These are phyloP conservation scores for Pezizomycotina sp. DNA, from an alignment of 2,329 filamentous ascomycete species.

Conservation along the genomic window DNA sequence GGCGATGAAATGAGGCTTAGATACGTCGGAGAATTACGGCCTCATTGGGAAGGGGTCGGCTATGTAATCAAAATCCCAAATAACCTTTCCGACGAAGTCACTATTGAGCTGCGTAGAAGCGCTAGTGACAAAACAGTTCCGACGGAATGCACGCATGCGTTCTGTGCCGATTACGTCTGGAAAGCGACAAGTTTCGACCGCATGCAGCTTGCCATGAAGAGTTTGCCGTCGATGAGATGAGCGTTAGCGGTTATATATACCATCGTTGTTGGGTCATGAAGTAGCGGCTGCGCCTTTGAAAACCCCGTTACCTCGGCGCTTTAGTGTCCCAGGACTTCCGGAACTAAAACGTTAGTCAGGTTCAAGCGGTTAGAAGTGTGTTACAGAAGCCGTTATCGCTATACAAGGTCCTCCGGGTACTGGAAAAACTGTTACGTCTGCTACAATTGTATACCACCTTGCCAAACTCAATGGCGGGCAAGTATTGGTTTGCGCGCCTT, in stretches of 20 bases:
- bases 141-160: slow-evolving; percentile 91
- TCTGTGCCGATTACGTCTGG: slow-evolving; percentile 98
- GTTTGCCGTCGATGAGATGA: slow-evolving; percentile 92
- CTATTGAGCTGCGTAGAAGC: slow-evolving; percentile 80
- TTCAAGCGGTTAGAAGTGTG: slow-evolving; percentile 89
- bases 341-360: slow-evolving; percentile 91
- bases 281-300: slow-evolving; percentile 92
- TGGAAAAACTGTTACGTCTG: slow-evolving; percentile 95
- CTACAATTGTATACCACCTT: slow-evolving; percentile 95
- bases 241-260: slow-evolving; percentile 96
- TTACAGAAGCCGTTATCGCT: slow-evolving; percentile 83
- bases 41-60: slow-evolving; percentile 90
- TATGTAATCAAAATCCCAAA: slow-evolving; percentile 99
- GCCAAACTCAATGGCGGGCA: slow-evolving; percentile 90
- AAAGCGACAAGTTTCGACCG: slow-evolving; percentile 98
- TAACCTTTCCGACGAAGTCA: slow-evolving; percentile 96
- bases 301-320: slow-evolving; percentile 87
- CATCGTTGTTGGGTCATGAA: slow-evolving; percentile 92
- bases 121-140: slow-evolving; percentile 93
- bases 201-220: slow-evolving; percentile 99
- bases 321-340: slow-evolving; percentile 81
- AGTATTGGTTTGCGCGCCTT: slow-evolving; percentile 89
- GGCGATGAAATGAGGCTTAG: slow-evolving; percentile 96
- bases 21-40: slow-evolving; percentile 83
- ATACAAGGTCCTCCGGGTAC: slow-evolving; percentile 96